Percentiles rank a stretch among this genome's conserved stretches.
phyloP scores from a whole-genome alignment of 805 yeast species.

The Metschnikowia lachancei region DNA sequence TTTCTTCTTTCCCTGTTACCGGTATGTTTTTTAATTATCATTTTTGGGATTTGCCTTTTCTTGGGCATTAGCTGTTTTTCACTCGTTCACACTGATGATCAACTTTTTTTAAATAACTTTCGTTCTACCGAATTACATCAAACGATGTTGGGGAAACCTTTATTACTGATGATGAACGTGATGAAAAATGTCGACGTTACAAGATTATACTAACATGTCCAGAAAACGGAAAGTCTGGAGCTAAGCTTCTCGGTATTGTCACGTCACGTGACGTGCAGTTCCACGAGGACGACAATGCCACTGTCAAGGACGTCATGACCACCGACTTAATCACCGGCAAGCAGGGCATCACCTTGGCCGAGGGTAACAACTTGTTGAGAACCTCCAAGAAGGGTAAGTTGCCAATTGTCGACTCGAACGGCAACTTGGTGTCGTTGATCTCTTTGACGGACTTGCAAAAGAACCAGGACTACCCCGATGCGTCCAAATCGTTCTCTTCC shows the following conservation, averaged over 20 bases:
- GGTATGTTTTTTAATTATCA: constrained; percentile 94
- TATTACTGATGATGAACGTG: constrained; percentile 21
- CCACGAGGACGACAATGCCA: constrained; percentile 65
- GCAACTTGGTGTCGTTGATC: constrained; percentile 79
- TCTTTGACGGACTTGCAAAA: constrained; percentile 97
- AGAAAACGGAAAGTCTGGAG: constrained; percentile 85
- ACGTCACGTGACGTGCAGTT: constrained; percentile 97
- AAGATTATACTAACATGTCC: constrained; percentile 18
- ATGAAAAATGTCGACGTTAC: not conserved
- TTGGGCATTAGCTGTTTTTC: not conserved
- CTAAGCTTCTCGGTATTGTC: constrained; percentile 90
- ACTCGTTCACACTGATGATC: constrained; percentile 49
- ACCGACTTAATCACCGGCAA: constrained; percentile 79
- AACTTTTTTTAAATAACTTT: constrained; percentile 69
- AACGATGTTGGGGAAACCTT: constrained; percentile 91
- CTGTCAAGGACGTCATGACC: constrained; percentile 84
- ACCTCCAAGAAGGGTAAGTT: constrained; percentile 95
- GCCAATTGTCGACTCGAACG: constrained; percentile 79
- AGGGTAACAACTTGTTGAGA: constrained; percentile 90
- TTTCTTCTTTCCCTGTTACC: constrained; percentile 98
- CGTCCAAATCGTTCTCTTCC: constrained; percentile 88
- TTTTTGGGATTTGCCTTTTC: constrained; percentile 11
- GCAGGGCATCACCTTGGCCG: constrained; percentile 73
- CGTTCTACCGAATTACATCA: constrained; percentile 99
- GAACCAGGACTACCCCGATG: constrained; percentile 89